phyloP scores from a whole-genome alignment of 2,329 filamentous ascomycete species.

The Coniochaeta sp. region DNA sequence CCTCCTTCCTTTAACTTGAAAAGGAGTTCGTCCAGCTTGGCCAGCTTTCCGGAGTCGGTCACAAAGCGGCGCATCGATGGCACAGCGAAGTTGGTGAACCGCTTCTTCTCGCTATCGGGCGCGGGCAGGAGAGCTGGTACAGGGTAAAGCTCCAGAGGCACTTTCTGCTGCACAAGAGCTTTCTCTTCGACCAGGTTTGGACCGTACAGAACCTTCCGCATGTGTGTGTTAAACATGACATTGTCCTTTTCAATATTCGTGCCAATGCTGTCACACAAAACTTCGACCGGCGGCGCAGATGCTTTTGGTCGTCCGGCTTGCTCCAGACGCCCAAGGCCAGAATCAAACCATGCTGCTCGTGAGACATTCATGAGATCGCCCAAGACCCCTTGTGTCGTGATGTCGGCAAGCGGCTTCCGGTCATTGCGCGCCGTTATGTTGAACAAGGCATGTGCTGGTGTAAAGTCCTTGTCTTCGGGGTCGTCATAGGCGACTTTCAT shows the following conservation, averaged over 20 bases:
- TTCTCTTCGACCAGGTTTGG: constrained; percentile 58
- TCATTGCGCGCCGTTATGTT: constrained; percentile 68
- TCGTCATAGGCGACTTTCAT: constrained; percentile 67
- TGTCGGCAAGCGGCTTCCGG: constrained; percentile 57
- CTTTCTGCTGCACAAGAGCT: constrained; percentile 64
- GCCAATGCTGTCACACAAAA: constrained; percentile 65
- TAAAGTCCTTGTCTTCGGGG: constrained; percentile 51
- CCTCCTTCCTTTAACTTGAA: constrained; percentile 85
- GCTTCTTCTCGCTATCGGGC: constrained; percentile 72
- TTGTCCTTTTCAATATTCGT: constrained; percentile 60
- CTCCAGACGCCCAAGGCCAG: constrained; percentile 72
- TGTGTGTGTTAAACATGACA: constrained; percentile 67
- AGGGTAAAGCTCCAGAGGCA: constrained; percentile 59
- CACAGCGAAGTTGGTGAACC: constrained; percentile 85
- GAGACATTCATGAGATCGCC: constrained; percentile 74
- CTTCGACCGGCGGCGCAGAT: constrained; percentile 77
- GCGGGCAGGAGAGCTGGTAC: constrained; percentile 60
- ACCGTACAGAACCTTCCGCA: constrained; percentile 71
- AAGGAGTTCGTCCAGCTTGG: constrained; percentile 79
- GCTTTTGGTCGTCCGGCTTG: constrained; percentile 71
- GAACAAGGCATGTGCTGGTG: constrained; percentile 71
- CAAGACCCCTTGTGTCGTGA: constrained; percentile 66
- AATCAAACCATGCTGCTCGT: constrained; percentile 52
- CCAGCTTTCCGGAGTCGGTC: constrained; percentile 93
- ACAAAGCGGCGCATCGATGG: constrained; percentile 97